Conservation (phyloP, 1,284 basidiomycete species). For the Trichosporon asahii region DNA sequence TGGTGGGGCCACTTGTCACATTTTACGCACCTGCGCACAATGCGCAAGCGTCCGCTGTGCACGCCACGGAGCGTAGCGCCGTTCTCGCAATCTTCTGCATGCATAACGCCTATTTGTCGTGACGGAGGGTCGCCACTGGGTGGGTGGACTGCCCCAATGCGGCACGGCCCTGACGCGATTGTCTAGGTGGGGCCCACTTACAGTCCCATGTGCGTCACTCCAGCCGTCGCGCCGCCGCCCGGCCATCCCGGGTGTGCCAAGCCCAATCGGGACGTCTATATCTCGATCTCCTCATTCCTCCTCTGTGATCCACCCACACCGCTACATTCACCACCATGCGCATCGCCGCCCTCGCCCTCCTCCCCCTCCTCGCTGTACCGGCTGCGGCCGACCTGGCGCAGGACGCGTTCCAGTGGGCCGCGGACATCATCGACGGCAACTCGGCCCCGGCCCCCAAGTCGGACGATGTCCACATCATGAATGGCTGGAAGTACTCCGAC, state of each 20-base stretch:
- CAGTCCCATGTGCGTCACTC: neutral
- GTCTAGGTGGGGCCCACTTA: neutral
- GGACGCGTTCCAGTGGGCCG: conserved; percentile 34
- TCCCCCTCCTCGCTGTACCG: conserved; percentile 26
- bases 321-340: conserved; percentile 25
- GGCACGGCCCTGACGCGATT: neutral
- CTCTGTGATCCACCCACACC: neutral
- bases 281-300: conserved; percentile 2
- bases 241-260: neutral
- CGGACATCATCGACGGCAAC: conserved; percentile 29
- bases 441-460: conserved; percentile 13
- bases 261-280: neutral
- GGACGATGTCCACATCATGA: conserved; percentile 40
- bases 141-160: neutral
- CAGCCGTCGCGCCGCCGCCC: neutral
- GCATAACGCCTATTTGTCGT: neutral
- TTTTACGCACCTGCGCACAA: neutral
- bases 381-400: conserved; percentile 31
- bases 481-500: conserved; percentile 50
- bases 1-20: neutral
- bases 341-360: conserved; percentile 30
- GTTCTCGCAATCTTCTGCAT: neutral
- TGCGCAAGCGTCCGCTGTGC: neutral
- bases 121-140: neutral
- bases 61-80: neutral